Evolutionary conservation across 202 grass and related monocot genomes (phyloP).

Genomic region (Brachypodium distachyon): DNA sequence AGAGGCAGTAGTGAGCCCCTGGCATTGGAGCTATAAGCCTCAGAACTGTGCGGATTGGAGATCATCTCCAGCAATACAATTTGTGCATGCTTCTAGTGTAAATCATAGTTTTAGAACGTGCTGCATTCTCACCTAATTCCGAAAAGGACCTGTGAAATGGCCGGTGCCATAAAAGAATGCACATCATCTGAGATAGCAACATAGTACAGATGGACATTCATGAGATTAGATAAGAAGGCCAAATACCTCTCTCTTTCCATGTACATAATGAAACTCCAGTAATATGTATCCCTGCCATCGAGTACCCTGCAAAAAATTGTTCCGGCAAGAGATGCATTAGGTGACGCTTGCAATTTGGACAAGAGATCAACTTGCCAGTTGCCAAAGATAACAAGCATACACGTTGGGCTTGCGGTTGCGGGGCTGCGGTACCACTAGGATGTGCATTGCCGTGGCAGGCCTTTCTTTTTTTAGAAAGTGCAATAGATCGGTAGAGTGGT

Average conservation of each 20-base stretch:
- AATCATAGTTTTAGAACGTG: conserved; percentile 62
- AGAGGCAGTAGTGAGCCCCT: neutral
- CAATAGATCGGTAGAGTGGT: too few relatives aligned
- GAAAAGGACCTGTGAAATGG: neutral
- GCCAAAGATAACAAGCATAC: neutral
- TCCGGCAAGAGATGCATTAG: neutral
- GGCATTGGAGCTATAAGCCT: neutral
- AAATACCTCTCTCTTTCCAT: conserved; percentile 51
- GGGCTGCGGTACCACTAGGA: too few relatives aligned
- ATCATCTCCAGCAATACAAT: neutral
- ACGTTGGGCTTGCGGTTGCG: too few relatives aligned
- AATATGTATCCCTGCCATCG: conserved; percentile 56
- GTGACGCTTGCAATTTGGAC: neutral
- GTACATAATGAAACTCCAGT: conserved; percentile 76
- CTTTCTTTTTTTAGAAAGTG: too few relatives aligned
- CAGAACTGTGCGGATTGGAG: neutral
- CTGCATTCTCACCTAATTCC: neutral
- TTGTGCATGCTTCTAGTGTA: conserved; percentile 39
- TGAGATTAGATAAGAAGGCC: neutral
- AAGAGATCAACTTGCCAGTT: neutral
- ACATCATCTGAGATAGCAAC: neutral
- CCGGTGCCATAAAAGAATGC: neutral
- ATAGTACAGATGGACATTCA: neutral
- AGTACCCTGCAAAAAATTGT: conserved; percentile 45
- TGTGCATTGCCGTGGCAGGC: too few relatives aligned